These are phyloP conservation scores for Aureobasidium mangrovei DNA, from an alignment of 2,329 filamentous ascomycete genomes.

Conservation along the genomic window DNA sequence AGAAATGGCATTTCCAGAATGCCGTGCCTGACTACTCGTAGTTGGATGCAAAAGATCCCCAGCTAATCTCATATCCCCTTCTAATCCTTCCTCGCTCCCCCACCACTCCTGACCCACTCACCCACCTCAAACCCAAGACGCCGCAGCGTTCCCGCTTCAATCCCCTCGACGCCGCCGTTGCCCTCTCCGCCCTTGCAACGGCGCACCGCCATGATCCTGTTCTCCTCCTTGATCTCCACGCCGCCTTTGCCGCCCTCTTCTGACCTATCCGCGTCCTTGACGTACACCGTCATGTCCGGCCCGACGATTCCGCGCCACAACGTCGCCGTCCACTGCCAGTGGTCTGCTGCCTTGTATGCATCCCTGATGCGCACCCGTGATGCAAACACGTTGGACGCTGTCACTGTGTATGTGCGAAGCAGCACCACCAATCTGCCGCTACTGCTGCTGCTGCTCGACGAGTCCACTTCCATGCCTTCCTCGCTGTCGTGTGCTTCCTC, in stretches of 20 bases:
- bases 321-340: slow-evolving; percentile 96
- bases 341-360: slow-evolving; percentile 70
- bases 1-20: slow-evolving; percentile 1
- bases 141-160: slow-evolving; percentile 49
- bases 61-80: background rate
- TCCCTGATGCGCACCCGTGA: slow-evolving; percentile 66
- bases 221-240: slow-evolving; percentile 33
- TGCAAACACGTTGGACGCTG: slow-evolving; percentile 66
- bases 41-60: no score
- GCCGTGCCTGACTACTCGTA: background rate
- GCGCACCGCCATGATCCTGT: slow-evolving; percentile 28
- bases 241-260: slow-evolving; percentile 21
- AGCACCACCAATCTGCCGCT: slow-evolving; percentile 56
- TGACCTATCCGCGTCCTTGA: slow-evolving; percentile 27
- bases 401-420: slow-evolving; percentile 71
- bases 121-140: slow-evolving; percentile 79
- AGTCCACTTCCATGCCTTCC: slow-evolving; percentile 20
- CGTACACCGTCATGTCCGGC: slow-evolving; percentile 69
- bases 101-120: slow-evolving; percentile 56
- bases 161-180: slow-evolving; percentile 17
- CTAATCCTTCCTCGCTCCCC: slow-evolving; percentile 4
- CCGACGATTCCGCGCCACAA: slow-evolving; percentile 82
- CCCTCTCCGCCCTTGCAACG: slow-evolving; percentile 25
- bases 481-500: slow-evolving; percentile 11
- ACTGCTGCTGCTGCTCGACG: slow-evolving; percentile 13